These are phyloP conservation scores for Clonostachys solani DNA, from an alignment of 2,329 filamentous ascomycete species.

Conservation along the genomic window DNA sequence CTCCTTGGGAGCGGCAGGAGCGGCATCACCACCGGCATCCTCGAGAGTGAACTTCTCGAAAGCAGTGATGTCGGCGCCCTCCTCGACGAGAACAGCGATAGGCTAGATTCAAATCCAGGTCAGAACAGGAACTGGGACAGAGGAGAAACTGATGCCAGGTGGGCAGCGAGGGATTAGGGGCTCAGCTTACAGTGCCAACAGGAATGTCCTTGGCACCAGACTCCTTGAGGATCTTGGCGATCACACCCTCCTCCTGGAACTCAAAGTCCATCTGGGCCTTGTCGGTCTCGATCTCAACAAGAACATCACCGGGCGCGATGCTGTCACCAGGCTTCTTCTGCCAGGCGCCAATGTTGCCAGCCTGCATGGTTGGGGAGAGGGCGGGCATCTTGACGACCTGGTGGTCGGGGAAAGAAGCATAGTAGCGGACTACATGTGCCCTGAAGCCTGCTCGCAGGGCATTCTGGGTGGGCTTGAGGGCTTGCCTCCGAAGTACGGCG, in stretches of 20 bases:
- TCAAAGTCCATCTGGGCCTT: constrained; percentile 99
- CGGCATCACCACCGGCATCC: constrained; percentile 81
- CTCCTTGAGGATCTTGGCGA: constrained; percentile 92
- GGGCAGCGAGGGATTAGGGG: neutral
- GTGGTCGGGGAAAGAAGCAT: constrained; percentile 88
- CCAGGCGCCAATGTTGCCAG: constrained; percentile 95
- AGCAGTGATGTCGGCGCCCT: constrained; percentile 78
- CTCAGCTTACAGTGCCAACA: constrained; percentile 80
- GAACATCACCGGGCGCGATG: constrained; percentile 85
- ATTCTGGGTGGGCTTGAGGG: constrained; percentile 45
- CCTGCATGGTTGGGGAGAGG: constrained; percentile 94
- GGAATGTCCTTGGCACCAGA: constrained; percentile 90
- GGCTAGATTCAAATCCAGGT: constrained; percentile 52
- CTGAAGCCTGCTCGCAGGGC: constrained; percentile 46
- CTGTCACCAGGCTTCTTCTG: constrained; percentile 93
- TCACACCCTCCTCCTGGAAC: constrained; percentile 95
- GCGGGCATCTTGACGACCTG: constrained; percentile 97
- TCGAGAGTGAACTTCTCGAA: constrained; percentile 86
- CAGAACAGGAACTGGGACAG: neutral
- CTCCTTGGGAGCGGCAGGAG: constrained; percentile 63
- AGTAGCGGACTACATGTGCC: constrained; percentile 56
- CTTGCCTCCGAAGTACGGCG: constrained; percentile 59
- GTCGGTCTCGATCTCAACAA: constrained; percentile 98
- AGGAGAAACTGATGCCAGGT: neutral
- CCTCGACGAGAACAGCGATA: constrained; percentile 92